These are phyloP conservation scores for Elsinoe fawcettii DNA, from an alignment of 2,329 filamentous ascomycete genomes.

Conservation along the genomic window DNA sequence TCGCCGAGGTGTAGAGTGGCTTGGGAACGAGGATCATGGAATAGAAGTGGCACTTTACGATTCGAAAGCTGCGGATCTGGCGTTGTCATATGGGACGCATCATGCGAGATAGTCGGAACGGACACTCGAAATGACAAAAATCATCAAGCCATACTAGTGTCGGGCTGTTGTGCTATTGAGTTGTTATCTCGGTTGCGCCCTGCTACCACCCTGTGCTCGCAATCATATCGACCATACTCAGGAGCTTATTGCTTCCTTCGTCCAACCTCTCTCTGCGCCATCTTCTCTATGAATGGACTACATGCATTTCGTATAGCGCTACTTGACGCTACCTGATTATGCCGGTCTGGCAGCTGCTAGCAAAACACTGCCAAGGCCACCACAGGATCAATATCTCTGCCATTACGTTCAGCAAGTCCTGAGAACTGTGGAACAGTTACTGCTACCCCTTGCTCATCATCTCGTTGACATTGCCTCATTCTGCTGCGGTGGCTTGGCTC, in stretches of 20 bases:
- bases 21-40: constrained; percentile 17
- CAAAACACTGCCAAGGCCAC: too few species aligned
- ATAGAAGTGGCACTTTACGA: constrained; percentile 19
- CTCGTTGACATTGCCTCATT: not conserved
- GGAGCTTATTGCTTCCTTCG: too few species aligned
- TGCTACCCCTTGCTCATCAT: not conserved
- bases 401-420: too few species aligned
- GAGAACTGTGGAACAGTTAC: not conserved
- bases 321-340: too few species aligned
- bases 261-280: too few species aligned
- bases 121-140: constrained; percentile 15
- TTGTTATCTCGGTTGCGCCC: too few species aligned
- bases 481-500: not conserved
- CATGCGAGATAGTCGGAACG: constrained; percentile 2
- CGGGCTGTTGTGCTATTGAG: not conserved
- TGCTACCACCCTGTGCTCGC: too few species aligned
- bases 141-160: not conserved
- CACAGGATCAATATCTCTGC: too few species aligned
- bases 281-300: too few species aligned
- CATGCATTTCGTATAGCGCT: too few species aligned
- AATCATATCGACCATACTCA: too few species aligned
- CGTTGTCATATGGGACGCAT: constrained; percentile 12
- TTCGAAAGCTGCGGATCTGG: constrained; percentile 18
- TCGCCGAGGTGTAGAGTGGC: constrained; percentile 74
- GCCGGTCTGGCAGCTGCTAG: too few species aligned